Percentiles rank a stretch among this genome's conserved stretches.
Evolutionary conservation across 345 rosid genomes (phyloP).

Genomic region (Isatis tinctoria): DNA sequence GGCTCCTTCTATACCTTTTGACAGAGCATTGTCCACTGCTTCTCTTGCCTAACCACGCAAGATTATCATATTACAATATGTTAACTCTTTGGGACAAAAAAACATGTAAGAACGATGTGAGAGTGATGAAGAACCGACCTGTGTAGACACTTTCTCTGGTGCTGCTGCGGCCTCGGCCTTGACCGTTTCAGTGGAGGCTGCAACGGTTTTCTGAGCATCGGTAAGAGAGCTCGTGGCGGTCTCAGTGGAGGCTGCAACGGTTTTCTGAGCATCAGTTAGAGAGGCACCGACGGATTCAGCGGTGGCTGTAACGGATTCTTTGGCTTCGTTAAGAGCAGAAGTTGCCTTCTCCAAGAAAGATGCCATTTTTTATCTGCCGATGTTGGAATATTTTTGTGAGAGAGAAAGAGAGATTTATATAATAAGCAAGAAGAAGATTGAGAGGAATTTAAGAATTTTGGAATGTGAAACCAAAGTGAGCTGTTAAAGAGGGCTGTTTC

Average conservation of each 20-base stretch:
- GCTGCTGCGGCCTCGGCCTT: conserved; percentile 22
- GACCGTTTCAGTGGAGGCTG: conserved; percentile 16
- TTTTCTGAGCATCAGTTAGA: conserved; percentile 21
- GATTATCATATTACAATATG: neutral
- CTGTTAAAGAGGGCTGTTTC: conserved; percentile 31
- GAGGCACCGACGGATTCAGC: conserved; percentile 15
- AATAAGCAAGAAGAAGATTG: neutral
- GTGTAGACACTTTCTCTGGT: conserved; percentile 14
- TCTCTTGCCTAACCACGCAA: conserved; percentile 24
- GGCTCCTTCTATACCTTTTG: conserved; percentile 30
- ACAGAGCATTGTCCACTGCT: conserved; percentile 18
- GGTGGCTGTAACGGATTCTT: conserved; percentile 14
- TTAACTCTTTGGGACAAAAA: neutral
- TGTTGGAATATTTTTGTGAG: neutral
- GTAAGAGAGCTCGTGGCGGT: neutral
- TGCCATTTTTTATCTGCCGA: conserved; percentile 3
- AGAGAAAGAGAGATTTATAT: conserved; percentile 24
- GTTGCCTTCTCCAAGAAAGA: conserved; percentile 14
- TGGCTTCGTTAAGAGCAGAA: conserved; percentile 23
- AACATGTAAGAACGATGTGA: neutral
- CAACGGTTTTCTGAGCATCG: conserved; percentile 2
- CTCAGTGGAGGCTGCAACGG: conserved; percentile 15
- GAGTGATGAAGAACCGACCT: conserved; percentile 19
- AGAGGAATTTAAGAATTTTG: conserved; percentile 18
- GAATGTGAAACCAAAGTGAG: conserved; percentile 31